These are phyloP conservation scores for Solanum virginianum DNA, from an alignment of 257 asterid genomes.

Conservation along the genomic window DNA sequence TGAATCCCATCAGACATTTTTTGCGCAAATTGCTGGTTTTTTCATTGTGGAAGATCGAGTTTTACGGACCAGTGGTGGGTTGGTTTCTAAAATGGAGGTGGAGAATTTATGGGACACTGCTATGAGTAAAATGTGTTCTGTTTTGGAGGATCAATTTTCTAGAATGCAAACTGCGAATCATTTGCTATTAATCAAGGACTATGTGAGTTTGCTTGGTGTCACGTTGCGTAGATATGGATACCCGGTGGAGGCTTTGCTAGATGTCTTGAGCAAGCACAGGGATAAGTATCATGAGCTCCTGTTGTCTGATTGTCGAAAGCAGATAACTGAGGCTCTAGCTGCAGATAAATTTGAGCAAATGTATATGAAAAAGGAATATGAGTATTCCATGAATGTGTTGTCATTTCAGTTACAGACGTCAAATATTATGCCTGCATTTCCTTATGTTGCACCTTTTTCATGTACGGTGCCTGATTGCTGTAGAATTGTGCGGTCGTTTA, in stretches of 20 bases:
- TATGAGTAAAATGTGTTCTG: conserved; percentile 90
- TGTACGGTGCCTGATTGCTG: conserved; percentile 94
- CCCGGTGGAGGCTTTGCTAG: conserved; percentile 83
- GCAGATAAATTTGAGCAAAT: conserved; percentile 95
- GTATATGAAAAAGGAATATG: conserved; percentile 98
- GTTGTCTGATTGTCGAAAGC: conserved; percentile 86
- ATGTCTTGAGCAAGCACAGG: conserved; percentile 86
- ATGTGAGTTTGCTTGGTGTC: conserved; percentile 90
- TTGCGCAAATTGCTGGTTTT: conserved; percentile 97
- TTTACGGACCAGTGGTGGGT: conserved; percentile 81
- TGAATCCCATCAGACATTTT: conserved; percentile 88
- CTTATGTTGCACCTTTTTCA: conserved; percentile 89
- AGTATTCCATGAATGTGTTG: conserved; percentile 81
- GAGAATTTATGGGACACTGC: conserved; percentile 99
- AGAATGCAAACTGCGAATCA: conserved; percentile 98
- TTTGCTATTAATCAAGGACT: conserved; percentile 89
- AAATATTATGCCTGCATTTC: conserved; percentile 91
- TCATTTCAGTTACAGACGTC: conserved; percentile 94
- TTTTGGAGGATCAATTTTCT: conserved; percentile 92
- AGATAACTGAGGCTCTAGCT: conserved; percentile 72
- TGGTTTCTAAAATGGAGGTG: conserved; percentile 76
- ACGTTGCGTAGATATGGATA: conserved; percentile 85
- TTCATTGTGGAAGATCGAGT: conserved; percentile 93
- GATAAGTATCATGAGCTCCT: conserved; percentile 89
- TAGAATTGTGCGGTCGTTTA: conserved; percentile 85